Evolutionary conservation across 345 rosid species (phyloP).

Genomic region (Raphanus sativus): DNA sequence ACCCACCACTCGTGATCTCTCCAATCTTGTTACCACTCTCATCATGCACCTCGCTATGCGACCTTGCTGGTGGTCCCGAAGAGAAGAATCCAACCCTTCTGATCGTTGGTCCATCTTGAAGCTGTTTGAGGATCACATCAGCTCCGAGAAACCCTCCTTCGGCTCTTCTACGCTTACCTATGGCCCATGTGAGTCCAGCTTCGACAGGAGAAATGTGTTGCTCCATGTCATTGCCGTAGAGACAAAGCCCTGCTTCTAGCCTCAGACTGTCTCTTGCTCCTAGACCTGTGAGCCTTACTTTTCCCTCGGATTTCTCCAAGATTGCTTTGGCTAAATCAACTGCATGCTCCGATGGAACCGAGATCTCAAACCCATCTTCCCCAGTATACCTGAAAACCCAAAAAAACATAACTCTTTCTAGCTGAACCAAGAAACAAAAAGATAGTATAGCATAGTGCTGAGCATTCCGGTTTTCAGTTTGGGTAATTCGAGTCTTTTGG

Average conservation of each 20-base stretch:
- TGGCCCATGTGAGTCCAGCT: slow-evolving; percentile 97
- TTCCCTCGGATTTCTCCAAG: slow-evolving; percentile 90
- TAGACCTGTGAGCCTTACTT: slow-evolving; percentile 83
- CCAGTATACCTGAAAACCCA: slow-evolving; percentile 72
- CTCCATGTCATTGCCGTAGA: slow-evolving; percentile 96
- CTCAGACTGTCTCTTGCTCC: slow-evolving; percentile 98
- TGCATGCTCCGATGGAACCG: slow-evolving; percentile 80
- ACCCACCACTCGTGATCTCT: slow-evolving; percentile 95
- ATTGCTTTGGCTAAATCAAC: slow-evolving; percentile 90
- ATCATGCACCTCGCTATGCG: slow-evolving; percentile 91
- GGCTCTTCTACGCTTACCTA: slow-evolving; percentile 91
- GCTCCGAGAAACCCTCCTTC: slow-evolving; percentile 98
- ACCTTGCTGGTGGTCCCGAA: slow-evolving; percentile 87
- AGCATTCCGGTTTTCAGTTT: too few relatives aligned
- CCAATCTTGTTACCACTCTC: slow-evolving; percentile 74
- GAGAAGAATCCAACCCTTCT: slow-evolving; percentile 88
- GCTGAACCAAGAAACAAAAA: background rate
- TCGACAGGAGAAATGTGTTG: slow-evolving; percentile 87
- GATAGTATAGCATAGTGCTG: background rate
- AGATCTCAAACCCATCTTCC: slow-evolving; percentile 99
- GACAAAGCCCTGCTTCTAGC: slow-evolving; percentile 90
- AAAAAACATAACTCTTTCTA: slow-evolving; percentile 5
- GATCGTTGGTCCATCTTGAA: slow-evolving; percentile 76
- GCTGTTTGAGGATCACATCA: slow-evolving; percentile 81
- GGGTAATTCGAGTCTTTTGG: too few relatives aligned